A percentile compares a stretch with the other conserved stretches of the same genome.
These are phyloP conservation scores for Corymbia calophylla DNA, from an alignment of 441 rosid genomes.

Conservation along the genomic window DNA sequence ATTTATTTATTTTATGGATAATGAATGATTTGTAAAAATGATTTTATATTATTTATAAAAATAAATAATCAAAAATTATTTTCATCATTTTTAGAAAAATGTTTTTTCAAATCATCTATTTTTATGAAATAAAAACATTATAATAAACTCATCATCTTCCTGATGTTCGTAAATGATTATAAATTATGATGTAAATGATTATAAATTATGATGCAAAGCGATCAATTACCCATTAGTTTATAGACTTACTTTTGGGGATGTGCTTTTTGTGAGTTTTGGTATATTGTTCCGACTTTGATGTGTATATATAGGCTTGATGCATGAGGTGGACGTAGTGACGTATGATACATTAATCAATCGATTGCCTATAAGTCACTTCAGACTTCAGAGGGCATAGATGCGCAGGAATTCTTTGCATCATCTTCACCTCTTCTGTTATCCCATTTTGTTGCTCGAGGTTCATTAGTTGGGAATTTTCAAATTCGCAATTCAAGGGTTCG, in stretches of 20 bases:
- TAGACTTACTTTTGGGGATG: background rate
- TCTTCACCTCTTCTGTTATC: background rate
- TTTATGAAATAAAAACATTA: background rate
- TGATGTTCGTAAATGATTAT: background rate
- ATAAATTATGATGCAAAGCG: background rate
- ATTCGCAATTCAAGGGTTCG: background rate
- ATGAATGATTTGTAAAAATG: background rate
- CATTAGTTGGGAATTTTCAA: background rate
- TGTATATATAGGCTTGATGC: background rate
- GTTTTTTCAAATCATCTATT: accelerated
- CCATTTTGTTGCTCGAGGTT: background rate
- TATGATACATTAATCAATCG: background rate
- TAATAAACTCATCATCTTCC: background rate
- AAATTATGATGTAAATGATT: background rate
- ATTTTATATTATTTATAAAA: too few relatives aligned
- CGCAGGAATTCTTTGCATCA: background rate
- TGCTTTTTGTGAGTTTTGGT: background rate
- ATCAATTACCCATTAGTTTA: background rate
- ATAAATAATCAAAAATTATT: too few relatives aligned
- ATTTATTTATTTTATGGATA: background rate
- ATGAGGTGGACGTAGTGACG: background rate
- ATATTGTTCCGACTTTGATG: background rate
- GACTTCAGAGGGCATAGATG: background rate
- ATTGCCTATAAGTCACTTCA: background rate
- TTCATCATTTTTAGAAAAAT: too few relatives aligned